Conservation (phyloP, 768 basidiomycete genomes). For the Astraeus odoratus region DNA sequence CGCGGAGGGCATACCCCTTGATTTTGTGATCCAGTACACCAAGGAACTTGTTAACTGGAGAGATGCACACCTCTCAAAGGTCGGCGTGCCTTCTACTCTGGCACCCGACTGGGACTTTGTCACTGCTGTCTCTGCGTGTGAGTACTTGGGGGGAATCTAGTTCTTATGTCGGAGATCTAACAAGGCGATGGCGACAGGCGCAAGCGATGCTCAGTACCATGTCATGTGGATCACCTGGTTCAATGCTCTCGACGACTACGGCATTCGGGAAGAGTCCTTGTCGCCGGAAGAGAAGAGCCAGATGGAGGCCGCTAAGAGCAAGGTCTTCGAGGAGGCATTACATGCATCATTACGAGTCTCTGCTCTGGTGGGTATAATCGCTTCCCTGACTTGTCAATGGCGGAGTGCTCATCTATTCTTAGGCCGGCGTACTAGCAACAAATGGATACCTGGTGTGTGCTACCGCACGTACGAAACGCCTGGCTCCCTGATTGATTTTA, state of each 20-base stretch:
- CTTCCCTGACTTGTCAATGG: background rate
- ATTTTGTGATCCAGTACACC: slow-evolving; percentile 52
- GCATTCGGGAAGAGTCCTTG: slow-evolving; percentile 54
- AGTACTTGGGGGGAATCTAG: slow-evolving; percentile 12
- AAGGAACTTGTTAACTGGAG: slow-evolving; percentile 63
- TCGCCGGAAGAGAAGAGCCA: slow-evolving; percentile 41
- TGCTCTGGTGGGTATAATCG: slow-evolving; percentile 53
- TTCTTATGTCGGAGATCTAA: background rate
- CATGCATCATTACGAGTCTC: slow-evolving; percentile 85
- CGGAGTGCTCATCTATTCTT: slow-evolving; percentile 1
- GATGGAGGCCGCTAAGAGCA: slow-evolving; percentile 58
- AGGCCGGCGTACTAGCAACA: slow-evolving; percentile 77
- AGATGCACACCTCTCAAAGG: slow-evolving; percentile 62
- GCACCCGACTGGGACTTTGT: slow-evolving; percentile 89
- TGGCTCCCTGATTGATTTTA: slow-evolving; percentile 4
- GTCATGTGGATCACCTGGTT: slow-evolving; percentile 86
- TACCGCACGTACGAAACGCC: slow-evolving; percentile 10
- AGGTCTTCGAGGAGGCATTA: slow-evolving; percentile 74
- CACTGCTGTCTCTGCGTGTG: slow-evolving; percentile 59
- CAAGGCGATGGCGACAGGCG: slow-evolving; percentile 34
- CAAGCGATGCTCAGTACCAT: slow-evolving; percentile 86
- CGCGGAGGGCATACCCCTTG: slow-evolving; percentile 68
- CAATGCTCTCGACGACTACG: slow-evolving; percentile 78
- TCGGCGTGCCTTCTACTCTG: slow-evolving; percentile 84
- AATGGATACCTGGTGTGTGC: slow-evolving; percentile 77